These are phyloP conservation scores for Phytophthora podocarpi DNA, from an alignment of 352 stramenopile genomes.

Conservation along the genomic window DNA sequence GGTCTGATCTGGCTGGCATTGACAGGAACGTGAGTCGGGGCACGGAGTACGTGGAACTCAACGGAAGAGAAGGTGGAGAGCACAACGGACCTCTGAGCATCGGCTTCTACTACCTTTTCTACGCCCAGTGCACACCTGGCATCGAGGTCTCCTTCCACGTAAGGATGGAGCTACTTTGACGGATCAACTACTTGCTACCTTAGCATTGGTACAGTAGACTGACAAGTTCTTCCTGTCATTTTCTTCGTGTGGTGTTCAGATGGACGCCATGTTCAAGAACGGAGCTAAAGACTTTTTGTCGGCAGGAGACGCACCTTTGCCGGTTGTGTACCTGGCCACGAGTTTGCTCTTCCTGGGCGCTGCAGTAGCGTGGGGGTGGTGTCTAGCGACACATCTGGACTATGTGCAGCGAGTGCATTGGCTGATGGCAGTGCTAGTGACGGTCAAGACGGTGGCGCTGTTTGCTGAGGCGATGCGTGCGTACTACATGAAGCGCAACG, in stretches of 20 bases:
- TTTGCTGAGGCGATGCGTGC: conserved; percentile 95
- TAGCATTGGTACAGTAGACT: no score
- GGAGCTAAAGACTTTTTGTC: conserved; percentile 84
- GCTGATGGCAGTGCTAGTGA: conserved; percentile 94
- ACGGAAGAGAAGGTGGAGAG: conserved; percentile 11
- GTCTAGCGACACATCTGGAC: conserved; percentile 52
- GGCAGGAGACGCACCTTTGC: conserved; percentile 82
- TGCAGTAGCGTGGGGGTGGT: conserved; percentile 67
- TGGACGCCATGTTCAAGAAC: conserved; percentile 87
- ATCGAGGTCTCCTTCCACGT: conserved; percentile 91
- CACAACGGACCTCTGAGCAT: conserved; percentile 32
- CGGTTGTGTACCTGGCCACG: conserved; percentile 83
- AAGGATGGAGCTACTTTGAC: no score
- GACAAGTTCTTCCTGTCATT: background rate
- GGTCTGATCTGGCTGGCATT: no score
- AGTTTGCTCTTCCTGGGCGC: conserved; percentile 73
- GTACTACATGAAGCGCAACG: conserved; percentile 96
- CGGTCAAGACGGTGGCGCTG: conserved; percentile 93
- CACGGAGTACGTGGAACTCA: conserved; percentile 23
- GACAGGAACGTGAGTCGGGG: conserved; percentile 54
- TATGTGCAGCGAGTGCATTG: conserved; percentile 92
- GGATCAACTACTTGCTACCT: no score
- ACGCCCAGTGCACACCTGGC: conserved; percentile 73
- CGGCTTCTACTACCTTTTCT: conserved; percentile 92
- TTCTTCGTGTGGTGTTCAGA: no score